Evolutionary conservation across 2,329 filamentous ascomycete species (phyloP), one percentile per base, ranked within the genome.

Genomic region (Xylaria sp.): DNA sequence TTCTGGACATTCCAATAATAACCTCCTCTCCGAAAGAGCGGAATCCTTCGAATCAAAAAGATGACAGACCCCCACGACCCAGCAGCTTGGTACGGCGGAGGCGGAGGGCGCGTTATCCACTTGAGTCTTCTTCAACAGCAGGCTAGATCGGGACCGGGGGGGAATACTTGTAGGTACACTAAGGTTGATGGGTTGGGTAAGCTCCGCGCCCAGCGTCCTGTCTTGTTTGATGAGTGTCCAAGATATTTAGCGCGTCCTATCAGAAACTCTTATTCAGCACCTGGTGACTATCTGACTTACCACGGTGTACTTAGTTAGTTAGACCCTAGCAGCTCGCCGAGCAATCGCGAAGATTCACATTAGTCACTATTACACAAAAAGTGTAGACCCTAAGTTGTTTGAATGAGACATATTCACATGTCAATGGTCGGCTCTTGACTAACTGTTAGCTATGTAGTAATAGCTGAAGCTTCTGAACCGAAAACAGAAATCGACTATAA

Each of bases 1-100:
- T 31, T 20, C 37, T 6, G 23, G 41, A 15, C 13, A 34, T 44
- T 57, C 56, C 23, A 68, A 68, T 50, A 61, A 61, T 61, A 68
- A 54, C 13, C 9, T 44, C 39, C 15, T 3, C 20, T 46, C 1
- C 34, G 18, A 28, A 64, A 50, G 28, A 13, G 13, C 34, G 28
- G 37, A 55, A 39, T 60, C 60, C 48, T 48, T 48, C 39, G 8
- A 51, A 20, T 1, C 3, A 28, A 31, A 34, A 34, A 46, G 12
- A 39, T 55, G 23, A 54, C 28, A 46, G 15, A 18, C 55, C 61
- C 62, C 62, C 44, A 52, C 62, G 66, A 20, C 62, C 66, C 66
- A 65, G 57, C 62, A 52, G 56, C 50, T 52, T 60, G 66, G 66
- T 56, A 69, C 60, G 20, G 56, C 20, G 37, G 39, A 50, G 51